Evolutionary conservation across 192 early-diverging fungal species (phyloP), one percentile per base, ranked within the genome.

Genomic region (Coemansia sp.): DNA sequence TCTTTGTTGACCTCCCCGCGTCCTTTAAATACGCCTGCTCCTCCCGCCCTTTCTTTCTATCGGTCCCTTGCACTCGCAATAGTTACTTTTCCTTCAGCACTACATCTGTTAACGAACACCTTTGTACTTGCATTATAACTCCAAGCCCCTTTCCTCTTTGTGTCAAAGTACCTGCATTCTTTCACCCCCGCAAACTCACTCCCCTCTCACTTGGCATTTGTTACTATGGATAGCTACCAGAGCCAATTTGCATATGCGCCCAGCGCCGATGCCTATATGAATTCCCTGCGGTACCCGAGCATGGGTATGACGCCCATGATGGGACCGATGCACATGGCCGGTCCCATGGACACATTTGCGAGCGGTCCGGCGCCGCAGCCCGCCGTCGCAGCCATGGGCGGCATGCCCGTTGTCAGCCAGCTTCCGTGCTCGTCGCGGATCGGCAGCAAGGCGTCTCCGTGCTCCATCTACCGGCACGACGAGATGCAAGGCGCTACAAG

Each of bases 231-330:
- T 57, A 70, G 55, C 64, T 77, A 77, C 69, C 74, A 71, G 39
- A 69, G 69, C 60, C 74, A 77, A 65, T 77, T 68, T 71, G 74
- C 69, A 77, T 77, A 77, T 48, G 69, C 74, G 56, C 29, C 74
- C 58, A 64, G 68, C 69, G 43, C 74, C 65, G 72, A 64, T 29
- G 45, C 62, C 22, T 71, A 67, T 65, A 76, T 76, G 68, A 59
- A 68, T 11, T 59, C 68, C 1, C 64, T 71, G 21, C 61, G 67
- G 39, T 68, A 65, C 58, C 72, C 72, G 22, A 57, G 57, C 35
- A 69, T 74, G 62, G 67, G 62, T 22, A 74, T 68, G 66, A 59
- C 65, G 43, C 72, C 72, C 31, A 74, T 74, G 72, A 64, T 68
- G 62, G 72, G 62, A 41, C 61, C 72, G 12, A 61, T 74, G 72